Evolutionary conservation across 257 asterid genomes (phyloP), one percentile per base, ranked within the genome.

Genomic region (Salvia hispanica): DNA sequence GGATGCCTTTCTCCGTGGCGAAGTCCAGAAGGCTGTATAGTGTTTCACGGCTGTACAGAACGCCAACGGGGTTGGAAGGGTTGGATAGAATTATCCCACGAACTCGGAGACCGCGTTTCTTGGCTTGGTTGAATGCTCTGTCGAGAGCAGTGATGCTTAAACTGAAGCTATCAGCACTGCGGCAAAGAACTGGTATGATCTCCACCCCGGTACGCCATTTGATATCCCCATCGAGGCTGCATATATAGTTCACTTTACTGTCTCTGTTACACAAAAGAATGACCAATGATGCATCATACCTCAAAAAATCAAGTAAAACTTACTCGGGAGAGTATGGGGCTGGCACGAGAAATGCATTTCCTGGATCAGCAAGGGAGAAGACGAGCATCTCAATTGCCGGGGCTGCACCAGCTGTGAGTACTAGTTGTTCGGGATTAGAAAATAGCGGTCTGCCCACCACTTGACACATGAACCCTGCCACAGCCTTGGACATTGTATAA

Each of bases 341-440:
- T 6, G 94, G 94, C 31, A 82, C 82, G 51, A 86, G 94, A 77
- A 86, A 84, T 40, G 94, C 90, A 73, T 84, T 86, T 78, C 91
- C 91, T 12, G 83, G 85, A 71, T 84, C 88, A 25, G 94, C 88
- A 7, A 86, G 75, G 74, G 88, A 84, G 76, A 84, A 86, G 76
- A 78, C 74, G 55, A 86, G 91, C 12, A 77, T 82, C 84, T 86
- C 94, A 53, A 86, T 70, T 8, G 94, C 94, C 45, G 94, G 73
- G 39, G 84, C 59, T 5, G 81, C 85, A 67, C 94, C 87, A 25
- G 87, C 73, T 5, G 91, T 79, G 43, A 84, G 55, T 44, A 86
- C 84, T 45, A 84, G 54, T 53, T 82, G 90, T 21, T 73, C 73
- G 4, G 91, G 84, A 58, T 79, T 77, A 64, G 85, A 82, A 66